Conservation (phyloP, 208 protist genomes). For the Kentomonas sorsogonicus region DNA sequence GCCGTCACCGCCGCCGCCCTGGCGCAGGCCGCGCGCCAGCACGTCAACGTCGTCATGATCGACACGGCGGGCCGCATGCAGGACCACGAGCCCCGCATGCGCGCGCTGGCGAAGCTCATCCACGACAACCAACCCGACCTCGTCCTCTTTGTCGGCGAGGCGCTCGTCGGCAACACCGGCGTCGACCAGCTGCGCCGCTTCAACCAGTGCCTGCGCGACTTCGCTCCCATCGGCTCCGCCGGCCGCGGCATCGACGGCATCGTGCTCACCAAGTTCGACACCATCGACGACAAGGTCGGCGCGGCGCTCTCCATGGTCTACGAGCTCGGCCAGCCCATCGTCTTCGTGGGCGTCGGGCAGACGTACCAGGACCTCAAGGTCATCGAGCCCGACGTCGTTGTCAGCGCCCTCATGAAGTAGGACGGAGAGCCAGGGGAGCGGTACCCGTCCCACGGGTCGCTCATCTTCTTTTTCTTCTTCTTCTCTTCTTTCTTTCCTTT, state of each 20-base stretch:
- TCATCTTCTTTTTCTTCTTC: constrained; percentile 14
- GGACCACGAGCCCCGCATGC: constrained; percentile 99
- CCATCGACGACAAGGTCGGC: constrained; percentile 99
- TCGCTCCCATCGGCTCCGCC: constrained; percentile 58
- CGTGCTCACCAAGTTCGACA: constrained; percentile 99
- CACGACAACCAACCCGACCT: constrained; percentile 96
- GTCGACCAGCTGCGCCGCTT: constrained; percentile 98
- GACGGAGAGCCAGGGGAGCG: too few relatives aligned
- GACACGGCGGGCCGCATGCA: constrained; percentile 99
- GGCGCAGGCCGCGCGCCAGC: constrained; percentile 69
- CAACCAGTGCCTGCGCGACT: constrained; percentile 94
- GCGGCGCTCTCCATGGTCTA: constrained; percentile 99
- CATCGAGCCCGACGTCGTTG: constrained; percentile 94
- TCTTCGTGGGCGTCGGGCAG: constrained; percentile 99
- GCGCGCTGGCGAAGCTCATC: constrained; percentile 96
- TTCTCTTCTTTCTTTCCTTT: constrained; percentile 13
- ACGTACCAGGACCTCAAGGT: constrained; percentile 96
- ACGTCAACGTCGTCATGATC: constrained; percentile 97
- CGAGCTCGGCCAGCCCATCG: constrained; percentile 97
- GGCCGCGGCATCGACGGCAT: constrained; percentile 98
- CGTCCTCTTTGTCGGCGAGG: constrained; percentile 99
- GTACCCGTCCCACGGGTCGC: background rate
- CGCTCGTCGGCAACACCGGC: constrained; percentile 99
- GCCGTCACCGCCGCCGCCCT: constrained; percentile 93
- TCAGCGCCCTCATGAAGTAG: constrained; percentile 91